These are phyloP conservation scores for Neonectria faginata DNA, from an alignment of 2,329 filamentous ascomycete genomes.

Conservation along the genomic window DNA sequence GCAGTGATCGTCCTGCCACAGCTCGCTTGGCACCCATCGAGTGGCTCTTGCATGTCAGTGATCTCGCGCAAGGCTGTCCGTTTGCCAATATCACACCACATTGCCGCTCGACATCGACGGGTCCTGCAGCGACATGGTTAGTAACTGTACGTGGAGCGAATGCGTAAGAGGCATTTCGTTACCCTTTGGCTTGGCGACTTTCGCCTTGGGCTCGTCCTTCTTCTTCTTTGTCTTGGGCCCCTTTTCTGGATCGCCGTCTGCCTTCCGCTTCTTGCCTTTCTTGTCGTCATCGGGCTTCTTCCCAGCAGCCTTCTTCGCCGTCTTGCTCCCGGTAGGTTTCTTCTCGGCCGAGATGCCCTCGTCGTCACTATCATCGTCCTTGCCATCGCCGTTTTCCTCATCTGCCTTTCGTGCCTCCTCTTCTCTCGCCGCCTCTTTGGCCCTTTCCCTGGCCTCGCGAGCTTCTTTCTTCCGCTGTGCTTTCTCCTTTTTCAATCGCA, in stretches of 20 bases:
- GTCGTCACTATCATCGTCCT: constrained; percentile 61
- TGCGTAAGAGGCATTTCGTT: constrained; percentile 25
- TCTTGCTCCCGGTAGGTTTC: constrained; percentile 56
- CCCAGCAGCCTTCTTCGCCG: constrained; percentile 71
- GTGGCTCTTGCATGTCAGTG: constrained; percentile 92
- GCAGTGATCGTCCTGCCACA: constrained; percentile 86
- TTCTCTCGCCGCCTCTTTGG: constrained; percentile 70
- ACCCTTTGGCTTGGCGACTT: constrained; percentile 86
- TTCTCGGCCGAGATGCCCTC: constrained; percentile 58
- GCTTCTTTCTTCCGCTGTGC: constrained; percentile 82
- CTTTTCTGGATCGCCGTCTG: constrained; percentile 81
- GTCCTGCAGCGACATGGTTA: constrained; percentile 61
- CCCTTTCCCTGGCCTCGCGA: constrained; percentile 75
- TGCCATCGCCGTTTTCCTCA: constrained; percentile 60
- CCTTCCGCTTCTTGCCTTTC: constrained; percentile 83
- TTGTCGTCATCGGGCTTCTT: constrained; percentile 76
- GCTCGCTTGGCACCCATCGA: constrained; percentile 94
- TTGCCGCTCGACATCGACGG: constrained; percentile 93
- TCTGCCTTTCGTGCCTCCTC: constrained; percentile 66
- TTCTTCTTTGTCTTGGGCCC: constrained; percentile 92
- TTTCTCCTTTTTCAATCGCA: constrained; percentile 87
- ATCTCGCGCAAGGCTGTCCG: constrained; percentile 87
- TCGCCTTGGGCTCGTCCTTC: constrained; percentile 90
- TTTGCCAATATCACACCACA: constrained; percentile 90
- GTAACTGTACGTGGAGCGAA: constrained; percentile 16